Conservation (phyloP, 306 rosid genomes). For the Cucumis cinereus region DNA sequence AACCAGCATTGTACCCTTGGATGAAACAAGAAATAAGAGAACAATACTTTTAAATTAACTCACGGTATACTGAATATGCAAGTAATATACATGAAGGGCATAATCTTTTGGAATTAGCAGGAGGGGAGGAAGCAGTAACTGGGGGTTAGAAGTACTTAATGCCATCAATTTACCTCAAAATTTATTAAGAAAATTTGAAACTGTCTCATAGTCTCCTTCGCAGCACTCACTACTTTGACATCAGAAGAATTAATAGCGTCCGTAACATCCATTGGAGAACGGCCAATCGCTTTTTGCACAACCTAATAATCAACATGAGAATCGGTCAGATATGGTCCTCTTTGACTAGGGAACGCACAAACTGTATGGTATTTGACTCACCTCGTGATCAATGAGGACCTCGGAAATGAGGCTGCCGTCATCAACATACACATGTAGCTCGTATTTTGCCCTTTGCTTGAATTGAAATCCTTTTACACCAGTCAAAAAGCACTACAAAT, state of each 20-base stretch:
- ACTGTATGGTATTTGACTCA: conserved; percentile 26
- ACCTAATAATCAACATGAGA: conserved; percentile 28
- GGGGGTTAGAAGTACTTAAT: not conserved
- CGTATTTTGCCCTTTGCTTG: conserved; percentile 42
- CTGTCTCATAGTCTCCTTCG: conserved; percentile 52
- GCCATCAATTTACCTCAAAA: conserved; percentile 49
- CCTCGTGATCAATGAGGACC: conserved; percentile 59
- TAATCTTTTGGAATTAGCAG: not conserved
- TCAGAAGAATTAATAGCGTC: conserved; percentile 62
- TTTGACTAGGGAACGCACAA: not conserved
- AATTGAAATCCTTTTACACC: conserved; percentile 81
- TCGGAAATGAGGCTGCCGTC: conserved; percentile 90
- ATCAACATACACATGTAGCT: conserved; percentile 69
- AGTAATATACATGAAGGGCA: not conserved
- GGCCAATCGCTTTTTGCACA: conserved; percentile 62
- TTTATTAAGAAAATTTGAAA: conserved; percentile 56
- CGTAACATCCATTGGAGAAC: conserved; percentile 61
- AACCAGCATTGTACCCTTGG: conserved; percentile 63
- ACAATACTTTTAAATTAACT: not conserved
- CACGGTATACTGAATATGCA: not conserved
- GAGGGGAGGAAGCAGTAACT: not conserved
- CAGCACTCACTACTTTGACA: conserved; percentile 23
- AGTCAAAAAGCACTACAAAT: conserved; percentile 75
- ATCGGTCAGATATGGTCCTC: not conserved
- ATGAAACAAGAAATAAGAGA: not conserved